Conservation (phyloP, 768 basidiomycete species). For the Arthromyces matolae region DNA sequence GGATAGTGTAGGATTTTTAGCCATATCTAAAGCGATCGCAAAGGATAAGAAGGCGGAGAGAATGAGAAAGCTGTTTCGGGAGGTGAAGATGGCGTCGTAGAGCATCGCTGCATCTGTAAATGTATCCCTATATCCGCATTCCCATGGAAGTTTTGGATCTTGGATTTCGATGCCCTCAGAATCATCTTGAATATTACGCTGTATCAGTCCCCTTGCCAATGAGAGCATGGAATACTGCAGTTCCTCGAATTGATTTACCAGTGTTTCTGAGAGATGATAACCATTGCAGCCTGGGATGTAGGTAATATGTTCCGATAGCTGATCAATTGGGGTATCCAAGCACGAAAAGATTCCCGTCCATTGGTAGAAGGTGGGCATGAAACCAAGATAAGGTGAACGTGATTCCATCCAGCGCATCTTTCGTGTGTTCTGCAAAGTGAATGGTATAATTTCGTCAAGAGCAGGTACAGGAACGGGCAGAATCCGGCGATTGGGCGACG, state of each 20-base stretch:
- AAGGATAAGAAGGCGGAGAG: constrained; percentile 1
- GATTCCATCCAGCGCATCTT: background rate
- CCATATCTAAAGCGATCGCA: constrained; percentile 6
- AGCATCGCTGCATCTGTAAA: background rate
- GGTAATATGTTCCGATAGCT: background rate
- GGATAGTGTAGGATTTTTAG: background rate
- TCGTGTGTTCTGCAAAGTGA: background rate
- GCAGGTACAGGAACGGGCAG: background rate
- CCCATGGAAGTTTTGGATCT: background rate
- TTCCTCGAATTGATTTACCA: background rate
- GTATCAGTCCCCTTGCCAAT: background rate
- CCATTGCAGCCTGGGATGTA: background rate
- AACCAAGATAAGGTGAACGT: background rate
- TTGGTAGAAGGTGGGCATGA: background rate
- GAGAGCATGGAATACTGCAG: background rate
- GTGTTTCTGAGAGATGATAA: too few species aligned
- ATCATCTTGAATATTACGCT: background rate
- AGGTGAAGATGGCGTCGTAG: background rate
- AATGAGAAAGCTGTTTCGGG: background rate
- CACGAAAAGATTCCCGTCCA: background rate
- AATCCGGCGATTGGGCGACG: background rate
- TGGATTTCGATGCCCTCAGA: background rate
- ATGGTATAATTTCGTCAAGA: background rate
- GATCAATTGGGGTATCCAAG: too few species aligned
- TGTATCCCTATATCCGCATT: background rate